Conservation (phyloP, 1,139 yeast genomes). For the Blastobotrys persicus region DNA sequence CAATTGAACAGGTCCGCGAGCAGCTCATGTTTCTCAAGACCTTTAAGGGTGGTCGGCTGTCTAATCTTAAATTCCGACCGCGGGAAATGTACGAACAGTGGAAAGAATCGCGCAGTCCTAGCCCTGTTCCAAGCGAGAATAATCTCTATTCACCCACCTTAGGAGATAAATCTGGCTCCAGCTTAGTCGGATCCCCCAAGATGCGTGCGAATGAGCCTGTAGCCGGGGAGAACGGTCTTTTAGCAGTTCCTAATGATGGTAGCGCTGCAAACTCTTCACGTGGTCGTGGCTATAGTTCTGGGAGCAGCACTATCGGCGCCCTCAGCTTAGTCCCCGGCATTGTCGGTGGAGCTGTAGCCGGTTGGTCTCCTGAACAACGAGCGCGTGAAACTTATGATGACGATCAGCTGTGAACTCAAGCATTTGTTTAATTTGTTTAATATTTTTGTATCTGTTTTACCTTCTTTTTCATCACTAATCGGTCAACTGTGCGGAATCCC, state of each 20-base stretch:
- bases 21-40: conserved; percentile 38
- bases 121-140: conserved; percentile 21
- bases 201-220: conserved; percentile 5
- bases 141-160: conserved; percentile 13
- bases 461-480: background rate
- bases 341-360: conserved; percentile 56
- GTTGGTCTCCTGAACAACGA: conserved; percentile 24
- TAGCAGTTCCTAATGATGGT: conserved; percentile 29
- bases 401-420: too few species aligned
- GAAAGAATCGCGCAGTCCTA: conserved; percentile 28
- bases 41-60: conserved; percentile 43
- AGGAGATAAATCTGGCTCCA: conserved; percentile 1
- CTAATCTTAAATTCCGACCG: conserved; percentile 37
- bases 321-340: conserved; percentile 51
- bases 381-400: background rate
- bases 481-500: background rate
- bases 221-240: conserved; percentile 21
- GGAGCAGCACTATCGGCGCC: conserved; percentile 41
- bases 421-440: background rate
- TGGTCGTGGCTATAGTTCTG: conserved; percentile 24
- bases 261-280: conserved; percentile 17
- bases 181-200: background rate
- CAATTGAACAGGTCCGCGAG: conserved; percentile 41
- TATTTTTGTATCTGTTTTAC: background rate
- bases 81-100: conserved; percentile 28